Evolutionary conservation across 164 flowering plant genomes (phyloP), one percentile per base, ranked within the genome.

Genomic region (Euptelea pleiosperma): DNA sequence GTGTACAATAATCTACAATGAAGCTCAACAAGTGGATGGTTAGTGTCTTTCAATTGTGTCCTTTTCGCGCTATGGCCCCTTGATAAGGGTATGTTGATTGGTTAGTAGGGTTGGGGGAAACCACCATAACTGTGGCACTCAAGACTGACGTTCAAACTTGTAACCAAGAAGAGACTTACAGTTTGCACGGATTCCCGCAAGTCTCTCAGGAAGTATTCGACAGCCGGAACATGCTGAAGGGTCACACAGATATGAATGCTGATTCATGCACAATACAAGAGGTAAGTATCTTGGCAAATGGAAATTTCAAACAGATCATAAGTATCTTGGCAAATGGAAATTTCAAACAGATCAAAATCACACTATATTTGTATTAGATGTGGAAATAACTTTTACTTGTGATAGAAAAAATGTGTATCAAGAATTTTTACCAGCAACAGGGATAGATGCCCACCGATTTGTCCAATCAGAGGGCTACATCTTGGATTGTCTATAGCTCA

Each of bases 231-330:
- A 72, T 90, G 99, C 74, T 93, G 99, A 75, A 93, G 97, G 36
- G 99, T 90, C 58, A 90, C 66, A 37, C 99, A 90, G 14, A 93
- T 86, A 60, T 93, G 99, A 55, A 93, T 65, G 84, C 97, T 93
- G 96, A 51, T 60, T 52, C 71, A 67, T 42, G 57, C 30, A 65
- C 22, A 24, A 33, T 12, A 21, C 36, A 43, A 62, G n/a, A 57
- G 25, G 4, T 56, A 50, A 42, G 3, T 35, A 45, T 48, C 52
- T 8, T 46, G 34, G 33, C 7, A 31, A 22, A 22, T n/a, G 7
- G 12, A 47, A 22, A 19, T n/a, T n/a, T n/a, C n/a, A n/a, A n/a
- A n/a, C n/a, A n/a, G n/a, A n/a, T n/a, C n/a, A n/a, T 56, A 50
- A 42, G 3, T 35, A 45, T 48, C 52, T 8, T 46, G 34, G 33